phyloP scores from a whole-genome alignment of 2,329 filamentous ascomycete species.

The Sclerotinia spermophila region DNA sequence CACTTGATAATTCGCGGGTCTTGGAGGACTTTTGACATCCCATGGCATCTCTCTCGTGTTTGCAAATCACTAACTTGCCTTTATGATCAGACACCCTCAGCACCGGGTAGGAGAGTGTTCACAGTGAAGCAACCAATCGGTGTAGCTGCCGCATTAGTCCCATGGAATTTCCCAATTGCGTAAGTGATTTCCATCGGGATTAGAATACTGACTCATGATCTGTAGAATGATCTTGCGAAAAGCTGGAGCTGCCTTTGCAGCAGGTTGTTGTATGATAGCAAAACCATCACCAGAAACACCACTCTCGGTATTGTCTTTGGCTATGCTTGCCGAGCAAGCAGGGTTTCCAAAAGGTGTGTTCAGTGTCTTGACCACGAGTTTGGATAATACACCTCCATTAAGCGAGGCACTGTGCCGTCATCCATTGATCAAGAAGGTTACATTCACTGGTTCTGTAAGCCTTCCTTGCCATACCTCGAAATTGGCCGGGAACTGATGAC shows the following conservation, averaged over 20 bases:
- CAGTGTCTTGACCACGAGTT: slow-evolving; percentile 57
- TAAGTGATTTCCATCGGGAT: slow-evolving; percentile 29
- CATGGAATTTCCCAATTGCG: slow-evolving; percentile 70
- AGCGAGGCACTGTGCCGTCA: slow-evolving; percentile 55
- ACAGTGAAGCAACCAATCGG: slow-evolving; percentile 74
- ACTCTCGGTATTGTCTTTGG: slow-evolving; percentile 53
- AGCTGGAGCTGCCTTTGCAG: slow-evolving; percentile 63
- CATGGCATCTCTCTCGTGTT: neutral
- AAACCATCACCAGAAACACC: slow-evolving; percentile 70
- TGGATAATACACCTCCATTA: slow-evolving; percentile 51
- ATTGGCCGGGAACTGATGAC: neutral
- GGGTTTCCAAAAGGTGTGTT: slow-evolving; percentile 58
- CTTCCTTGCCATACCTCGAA: neutral
- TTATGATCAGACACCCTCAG: slow-evolving; percentile 46
- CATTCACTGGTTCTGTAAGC: slow-evolving; percentile 52
- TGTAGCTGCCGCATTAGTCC: slow-evolving; percentile 63
- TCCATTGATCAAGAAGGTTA: slow-evolving; percentile 57
- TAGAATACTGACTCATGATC: neutral
- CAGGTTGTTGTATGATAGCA: slow-evolving; percentile 70
- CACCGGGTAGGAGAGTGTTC: slow-evolving; percentile 61
- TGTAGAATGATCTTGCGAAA: slow-evolving; percentile 59
- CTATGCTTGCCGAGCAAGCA: slow-evolving; percentile 49
- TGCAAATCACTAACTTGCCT: neutral
- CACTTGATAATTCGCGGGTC: too few species aligned
- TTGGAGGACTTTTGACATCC: too few species aligned